Base-by-base conservation (phyloP, 306 rosid genomes). In the Astragalus membranaceus region DNA sequence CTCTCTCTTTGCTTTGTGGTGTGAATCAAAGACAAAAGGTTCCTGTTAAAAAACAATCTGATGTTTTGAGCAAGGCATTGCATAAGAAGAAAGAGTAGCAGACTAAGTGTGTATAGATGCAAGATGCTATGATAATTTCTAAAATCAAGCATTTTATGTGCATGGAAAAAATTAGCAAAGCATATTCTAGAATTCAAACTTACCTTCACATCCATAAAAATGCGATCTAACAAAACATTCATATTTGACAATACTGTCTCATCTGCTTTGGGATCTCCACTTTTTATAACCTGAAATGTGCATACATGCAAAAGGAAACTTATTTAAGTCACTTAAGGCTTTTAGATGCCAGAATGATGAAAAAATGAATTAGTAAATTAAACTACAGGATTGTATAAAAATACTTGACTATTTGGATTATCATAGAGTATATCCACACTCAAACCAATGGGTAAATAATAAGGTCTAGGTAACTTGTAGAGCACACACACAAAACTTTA, bases 1-100 rank as follows among this genome's bases (percentile, higher is more conserved):
- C 79, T 87, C 89, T 73, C 99, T 85, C 78, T 89, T 68, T 64
- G 97, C 99, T 78, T 86, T 89, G 89, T 95, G 99, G 78, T 82
- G 56, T 70, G 99, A 83, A 69, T 85, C 55, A 82, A 95, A 95
- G 81, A 79, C 87, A 86, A 86, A 95, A 52, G 99, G 96, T 37
- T 95, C 99, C 99, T 95, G 89, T 80, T 75, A 53, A 81, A 80
- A 80, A 43, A 71, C 60, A 83, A 82, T 64, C 47, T 57, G 48
- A 72, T 16, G 51, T 70, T 69, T 78, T 63, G 72, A 73, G 79
- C 75, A 48, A 60, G 62, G n/a, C 11, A n/a, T 14, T 43, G 46
- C 11, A 43, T 44, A 63, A 51, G 39, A 67, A 23, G 39, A 46
- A 76, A 74, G 42, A 78, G 54, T 29, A 67, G 32, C 47, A 77